Percentiles rank a stretch among this genome's conserved stretches.
Evolutionary conservation across 225 moss, liverwort and hornwort species (phyloP).

Genomic region (Lunularia cruciata): DNA sequence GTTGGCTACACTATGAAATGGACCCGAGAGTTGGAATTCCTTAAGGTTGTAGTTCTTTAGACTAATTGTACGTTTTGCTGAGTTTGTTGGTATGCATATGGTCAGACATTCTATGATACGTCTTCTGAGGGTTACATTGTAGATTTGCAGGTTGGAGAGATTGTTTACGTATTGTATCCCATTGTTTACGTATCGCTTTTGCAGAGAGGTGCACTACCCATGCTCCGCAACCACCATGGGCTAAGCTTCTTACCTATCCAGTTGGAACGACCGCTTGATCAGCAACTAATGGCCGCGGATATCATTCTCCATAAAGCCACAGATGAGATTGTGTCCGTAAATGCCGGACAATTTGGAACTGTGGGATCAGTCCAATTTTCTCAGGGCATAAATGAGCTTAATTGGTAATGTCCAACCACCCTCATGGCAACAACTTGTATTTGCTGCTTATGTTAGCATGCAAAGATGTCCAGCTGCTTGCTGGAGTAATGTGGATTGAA

Average conservation of each 20-base stretch:
- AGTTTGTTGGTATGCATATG: too few species aligned
- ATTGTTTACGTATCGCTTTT: too few species aligned
- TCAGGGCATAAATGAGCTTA: constrained; percentile 66
- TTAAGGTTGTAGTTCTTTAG: constrained; percentile 62
- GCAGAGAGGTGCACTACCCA: constrained; percentile 85
- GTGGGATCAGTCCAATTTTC: constrained; percentile 63
- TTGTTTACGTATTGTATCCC: too few species aligned
- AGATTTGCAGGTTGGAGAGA: too few species aligned
- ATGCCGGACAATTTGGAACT: constrained; percentile 35
- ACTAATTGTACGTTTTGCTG: too few species aligned
- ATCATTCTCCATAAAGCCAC: constrained; percentile 85
- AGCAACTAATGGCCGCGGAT: constrained; percentile 62
- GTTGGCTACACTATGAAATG: constrained; percentile 87
- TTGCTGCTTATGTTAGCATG: too few species aligned
- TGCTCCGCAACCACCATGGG: constrained; percentile 48
- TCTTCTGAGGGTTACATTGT: too few species aligned
- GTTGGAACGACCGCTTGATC: constrained; percentile 53
- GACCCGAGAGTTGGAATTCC: constrained; percentile 86
- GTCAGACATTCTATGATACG: too few species aligned
- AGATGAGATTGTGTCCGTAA: constrained; percentile 65
- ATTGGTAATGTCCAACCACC: constrained; percentile 45
- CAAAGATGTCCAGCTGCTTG: too few species aligned
- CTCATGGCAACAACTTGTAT: background rate
- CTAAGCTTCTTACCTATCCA: constrained; percentile 69
- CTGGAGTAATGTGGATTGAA: too few species aligned